Percentiles rank a stretch among this genome's conserved stretches.
Conservation (phyloP, 192 early-diverging fungal species). For the Coemansia sp. region DNA sequence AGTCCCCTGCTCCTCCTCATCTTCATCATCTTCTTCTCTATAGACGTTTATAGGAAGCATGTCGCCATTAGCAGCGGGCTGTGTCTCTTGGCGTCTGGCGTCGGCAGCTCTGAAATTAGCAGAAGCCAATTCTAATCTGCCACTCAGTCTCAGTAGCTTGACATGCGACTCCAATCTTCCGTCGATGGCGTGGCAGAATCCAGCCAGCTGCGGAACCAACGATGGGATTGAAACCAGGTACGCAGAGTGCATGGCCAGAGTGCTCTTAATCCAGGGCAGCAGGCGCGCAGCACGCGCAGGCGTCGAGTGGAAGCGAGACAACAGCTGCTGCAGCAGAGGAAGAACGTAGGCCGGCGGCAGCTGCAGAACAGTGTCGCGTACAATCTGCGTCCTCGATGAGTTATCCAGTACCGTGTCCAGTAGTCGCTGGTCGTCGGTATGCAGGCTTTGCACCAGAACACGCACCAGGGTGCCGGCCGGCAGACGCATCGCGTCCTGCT, state of each 20-base stretch:
- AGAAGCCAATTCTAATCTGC: conserved; percentile 41
- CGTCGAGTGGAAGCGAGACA: conserved; percentile 34
- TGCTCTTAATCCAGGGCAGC: conserved; percentile 41
- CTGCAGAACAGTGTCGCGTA: conserved; percentile 41
- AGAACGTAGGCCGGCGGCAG: conserved; percentile 42
- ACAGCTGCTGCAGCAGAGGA: conserved; percentile 48
- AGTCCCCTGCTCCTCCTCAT: conserved; percentile 15
- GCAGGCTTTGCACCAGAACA: conserved; percentile 49
- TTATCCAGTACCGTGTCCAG: conserved; percentile 43
- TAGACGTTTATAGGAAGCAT: conserved; percentile 44
- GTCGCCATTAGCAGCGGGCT: neutral
- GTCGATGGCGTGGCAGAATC: conserved; percentile 44
- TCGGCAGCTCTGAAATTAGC: neutral
- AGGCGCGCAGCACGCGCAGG: conserved; percentile 31
- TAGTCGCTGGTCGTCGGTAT: conserved; percentile 32
- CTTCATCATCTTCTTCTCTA: conserved; percentile 17
- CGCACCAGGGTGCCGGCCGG: conserved; percentile 43
- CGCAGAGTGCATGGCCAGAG: conserved; percentile 37
- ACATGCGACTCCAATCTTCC: conserved; percentile 32
- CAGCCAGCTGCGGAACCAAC: conserved; percentile 41
- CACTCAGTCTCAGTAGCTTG: conserved; percentile 30
- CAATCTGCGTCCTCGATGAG: conserved; percentile 26
- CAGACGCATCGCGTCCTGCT: conserved; percentile 2
- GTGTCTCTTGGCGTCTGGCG: neutral
- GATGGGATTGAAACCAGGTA: conserved; percentile 38